Conservation (phyloP, 1,284 basidiomycete species). For the Leccinum olivaceoglutinosum region DNA sequence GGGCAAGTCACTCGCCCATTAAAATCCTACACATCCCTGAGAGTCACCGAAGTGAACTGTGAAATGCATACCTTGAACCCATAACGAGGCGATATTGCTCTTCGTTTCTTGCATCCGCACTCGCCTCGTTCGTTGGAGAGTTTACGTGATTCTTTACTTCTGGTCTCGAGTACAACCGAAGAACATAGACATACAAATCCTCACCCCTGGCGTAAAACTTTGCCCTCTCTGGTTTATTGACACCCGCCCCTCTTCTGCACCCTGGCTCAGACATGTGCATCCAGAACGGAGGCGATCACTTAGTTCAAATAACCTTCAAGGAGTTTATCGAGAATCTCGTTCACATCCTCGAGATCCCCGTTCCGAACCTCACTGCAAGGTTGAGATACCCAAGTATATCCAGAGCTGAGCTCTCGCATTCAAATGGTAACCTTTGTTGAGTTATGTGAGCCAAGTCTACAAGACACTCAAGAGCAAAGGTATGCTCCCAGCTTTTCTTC, state of each 20-base stretch:
- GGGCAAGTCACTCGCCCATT: slow-evolving; percentile 12
- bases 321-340: slow-evolving; percentile 93
- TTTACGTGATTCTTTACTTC: slow-evolving; percentile 42
- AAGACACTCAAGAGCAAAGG: slow-evolving; percentile 50
- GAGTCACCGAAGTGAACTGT: slow-evolving; percentile 52
- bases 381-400: slow-evolving; percentile 71
- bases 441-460: slow-evolving; percentile 77
- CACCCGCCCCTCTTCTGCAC: slow-evolving; percentile 9
- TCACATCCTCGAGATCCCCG: slow-evolving; percentile 71
- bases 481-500: slow-evolving; percentile 14
- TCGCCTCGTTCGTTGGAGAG: slow-evolving; percentile 40
- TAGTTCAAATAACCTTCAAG: slow-evolving; percentile 76
- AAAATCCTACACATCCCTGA: slow-evolving; percentile 9
- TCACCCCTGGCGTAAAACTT: slow-evolving; percentile 74
- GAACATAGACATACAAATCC: slow-evolving; percentile 74
- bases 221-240: neutral
- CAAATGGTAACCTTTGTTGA: slow-evolving; percentile 72
- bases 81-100: slow-evolving; percentile 51
- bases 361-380: slow-evolving; percentile 82
- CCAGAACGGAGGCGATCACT: slow-evolving; percentile 94
- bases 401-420: slow-evolving; percentile 95
- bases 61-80: slow-evolving; percentile 55
- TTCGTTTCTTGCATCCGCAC: slow-evolving; percentile 49
- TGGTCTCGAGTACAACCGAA: slow-evolving; percentile 12
- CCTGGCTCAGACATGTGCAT: slow-evolving; percentile 82